Evolutionary conservation across 768 basidiomycete species (phyloP), one percentile per base, ranked within the genome.

Genomic region (Pleurotus salmoneostramineus): DNA sequence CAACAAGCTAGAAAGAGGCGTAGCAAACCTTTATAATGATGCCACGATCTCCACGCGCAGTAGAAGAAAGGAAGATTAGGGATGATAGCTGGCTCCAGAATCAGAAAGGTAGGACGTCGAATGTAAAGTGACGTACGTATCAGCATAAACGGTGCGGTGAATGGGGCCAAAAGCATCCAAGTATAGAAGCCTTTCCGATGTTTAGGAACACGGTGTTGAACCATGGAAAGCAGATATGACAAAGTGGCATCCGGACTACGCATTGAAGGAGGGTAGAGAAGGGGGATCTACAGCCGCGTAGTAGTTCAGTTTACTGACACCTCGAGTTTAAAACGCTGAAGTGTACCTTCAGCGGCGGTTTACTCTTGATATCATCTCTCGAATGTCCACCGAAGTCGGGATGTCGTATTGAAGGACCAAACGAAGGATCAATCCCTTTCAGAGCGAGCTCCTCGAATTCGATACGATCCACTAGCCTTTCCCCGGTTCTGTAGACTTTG

Each of bases 1-100:
- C 37, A 33, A 4, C 6, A 40, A 11, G 37, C 3, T 31, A 14
- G 12, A 12, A 12, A 54, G 33, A 6, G 31, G 42, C 57, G 27
- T 6, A 36, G 56, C 58, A 48, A 57, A 89, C 90, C 89, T 79
- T 77, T 82, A 68, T 87, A 93, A 69, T 93, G 91, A 43, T 85
- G 87, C 90, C 90, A 93, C 43, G 89, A 85, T 45, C 91, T 79
- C 91, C 91, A 93, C 6, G 77, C 81, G 63, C 89, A 91, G 71
- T 89, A 93, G 74, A 93, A 91, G 68, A 93, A 87, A 0, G 91
- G 91, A 21, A 93, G 70, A 67, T 93, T 93, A 33, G 91, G 91
- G 69, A 93, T 83, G 45, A 93, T 67, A 31, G 91, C 91, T 93
- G 58, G 21, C 21, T 27, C 21, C 21, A 27, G 21, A 27, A 27